Evolutionary conservation across 1,139 yeast species (phyloP).

Genomic region (Candida tropicalis): DNA sequence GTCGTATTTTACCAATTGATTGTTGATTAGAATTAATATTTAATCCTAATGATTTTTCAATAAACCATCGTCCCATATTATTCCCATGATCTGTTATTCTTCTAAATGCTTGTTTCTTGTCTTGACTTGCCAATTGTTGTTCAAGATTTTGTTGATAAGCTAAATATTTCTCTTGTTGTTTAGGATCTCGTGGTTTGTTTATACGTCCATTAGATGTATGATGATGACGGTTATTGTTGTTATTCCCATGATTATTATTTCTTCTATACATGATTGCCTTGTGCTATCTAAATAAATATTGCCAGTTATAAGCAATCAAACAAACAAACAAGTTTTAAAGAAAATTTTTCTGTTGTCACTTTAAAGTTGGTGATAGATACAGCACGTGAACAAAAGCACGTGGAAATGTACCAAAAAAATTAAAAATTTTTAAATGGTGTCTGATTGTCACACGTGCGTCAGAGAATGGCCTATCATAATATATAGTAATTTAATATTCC

Average conservation of each 20-base stretch:
- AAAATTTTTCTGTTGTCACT: too few species aligned
- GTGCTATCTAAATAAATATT: not conserved
- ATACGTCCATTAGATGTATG: conserved; percentile 6
- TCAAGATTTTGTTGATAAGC: conserved; percentile 42
- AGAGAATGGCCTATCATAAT: too few species aligned
- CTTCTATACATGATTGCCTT: conserved; percentile 3
- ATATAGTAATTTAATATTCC: too few species aligned
- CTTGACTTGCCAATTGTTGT: conserved; percentile 49
- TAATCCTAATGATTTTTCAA: conserved; percentile 59
- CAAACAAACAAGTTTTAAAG: too few species aligned
- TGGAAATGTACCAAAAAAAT: too few species aligned
- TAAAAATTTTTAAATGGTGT: too few species aligned
- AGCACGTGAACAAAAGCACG: too few species aligned
- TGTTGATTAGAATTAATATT: conserved; percentile 27
- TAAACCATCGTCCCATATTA: conserved; percentile 72
- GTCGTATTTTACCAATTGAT: conserved; percentile 63
- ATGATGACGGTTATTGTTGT: conserved; percentile 1
- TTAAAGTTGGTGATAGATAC: too few species aligned
- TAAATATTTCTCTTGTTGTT: conserved; percentile 19
- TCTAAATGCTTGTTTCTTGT: conserved; percentile 62
- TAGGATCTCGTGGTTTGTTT: conserved; percentile 9
- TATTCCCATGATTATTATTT: not conserved
- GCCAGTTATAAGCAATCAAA: too few species aligned
- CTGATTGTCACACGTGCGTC: too few species aligned
- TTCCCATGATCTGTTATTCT: conserved; percentile 90